Evolutionary conservation across 345 rosid genomes (phyloP), one percentile per base, ranked within the genome.

Genomic region (Draba incana): DNA sequence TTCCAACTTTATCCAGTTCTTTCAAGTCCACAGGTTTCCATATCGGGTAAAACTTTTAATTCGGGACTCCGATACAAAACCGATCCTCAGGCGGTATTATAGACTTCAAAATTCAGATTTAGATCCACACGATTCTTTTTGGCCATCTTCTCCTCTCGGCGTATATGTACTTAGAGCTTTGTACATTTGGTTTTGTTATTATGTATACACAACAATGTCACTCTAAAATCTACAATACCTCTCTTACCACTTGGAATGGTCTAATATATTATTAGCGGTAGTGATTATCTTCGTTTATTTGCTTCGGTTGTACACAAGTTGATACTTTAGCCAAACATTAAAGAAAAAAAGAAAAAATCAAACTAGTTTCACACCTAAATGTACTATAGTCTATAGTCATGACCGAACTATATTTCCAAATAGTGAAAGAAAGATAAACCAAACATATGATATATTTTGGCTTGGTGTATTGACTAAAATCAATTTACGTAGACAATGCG

Each of bases 21-120:
- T 94, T 83, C 77, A 59, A 61, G 72, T 89, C 94, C 2, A 63
- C 95, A 1, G 96, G 97, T 57, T 89, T 89, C 75, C 98, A 95
- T 77, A 80, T 86, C 68, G 97, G 96, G 51, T 88, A 79, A 33
- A 42, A 43, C 56, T 48, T 60, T 56, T 31, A 57, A 20, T 30
- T 62, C 60, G 11, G 10, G 35, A 42, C 28, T 37, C 48, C 37
- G 39, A 39, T 39, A 55, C 76, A 39, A 62, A 27, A 55, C 50
- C 39, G 12, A 33, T 14, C 55, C 56, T 61, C 14, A 4, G 23
- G 49, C 23, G 25, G 59, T n/a, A n/a, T n/a, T 54, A 54, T 63
- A 69, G 44, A 52, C 55, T 33, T 43, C n/a, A 66, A 65, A 45
- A 53, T 50, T 64, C 68, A 64, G 60, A 64, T 42, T 39, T 75